Conservation (phyloP, 1,139 yeast species). For the Yamadazyma diddensiae region DNA sequence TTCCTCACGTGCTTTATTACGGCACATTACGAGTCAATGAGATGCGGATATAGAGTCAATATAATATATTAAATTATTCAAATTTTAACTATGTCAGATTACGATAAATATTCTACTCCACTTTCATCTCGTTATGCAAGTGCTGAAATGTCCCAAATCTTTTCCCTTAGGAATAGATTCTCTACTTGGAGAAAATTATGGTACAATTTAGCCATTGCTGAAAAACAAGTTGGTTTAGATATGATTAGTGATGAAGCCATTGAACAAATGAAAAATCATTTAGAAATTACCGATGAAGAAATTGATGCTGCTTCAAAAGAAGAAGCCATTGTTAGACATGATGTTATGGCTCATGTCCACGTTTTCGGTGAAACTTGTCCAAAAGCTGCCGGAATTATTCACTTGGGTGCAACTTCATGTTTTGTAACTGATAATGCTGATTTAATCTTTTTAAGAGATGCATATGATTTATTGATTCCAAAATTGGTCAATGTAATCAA, state of each 20-base stretch:
- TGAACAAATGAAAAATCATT: slow-evolving; percentile 73
- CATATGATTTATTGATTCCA: slow-evolving; percentile 88
- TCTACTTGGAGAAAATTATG: slow-evolving; percentile 98
- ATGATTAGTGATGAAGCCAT: slow-evolving; percentile 90
- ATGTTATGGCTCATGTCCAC: slow-evolving; percentile 99
- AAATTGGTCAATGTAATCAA: slow-evolving; percentile 94
- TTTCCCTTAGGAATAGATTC: slow-evolving; percentile 90
- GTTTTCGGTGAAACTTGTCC: slow-evolving; percentile 92
- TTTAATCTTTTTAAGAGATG: slow-evolving; percentile 91
- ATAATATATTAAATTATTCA: slow-evolving; percentile 4
- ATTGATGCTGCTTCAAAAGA: slow-evolving; percentile 84
- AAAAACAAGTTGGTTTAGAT: slow-evolving; percentile 80
- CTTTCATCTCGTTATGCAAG: slow-evolving; percentile 96
- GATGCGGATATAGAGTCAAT: slow-evolving; percentile 11
- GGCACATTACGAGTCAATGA: slow-evolving; percentile 12
- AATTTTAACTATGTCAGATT: slow-evolving; percentile 26
- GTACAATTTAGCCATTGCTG: slow-evolving; percentile 95
- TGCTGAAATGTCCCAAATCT: slow-evolving; percentile 90
- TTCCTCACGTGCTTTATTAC: too few species aligned
- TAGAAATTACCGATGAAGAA: slow-evolving; percentile 88
- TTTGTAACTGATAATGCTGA: slow-evolving; percentile 98
- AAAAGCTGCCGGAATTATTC: slow-evolving; percentile 96
- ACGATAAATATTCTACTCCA: slow-evolving; percentile 85
- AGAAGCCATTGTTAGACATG: slow-evolving; percentile 98
- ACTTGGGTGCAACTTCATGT: slow-evolving; percentile 98